A percentile compares a stretch with the other conserved stretches of the same genome.
Conservation (phyloP, 163 green algal genomes). For the Scenedesmus sp. region DNA sequence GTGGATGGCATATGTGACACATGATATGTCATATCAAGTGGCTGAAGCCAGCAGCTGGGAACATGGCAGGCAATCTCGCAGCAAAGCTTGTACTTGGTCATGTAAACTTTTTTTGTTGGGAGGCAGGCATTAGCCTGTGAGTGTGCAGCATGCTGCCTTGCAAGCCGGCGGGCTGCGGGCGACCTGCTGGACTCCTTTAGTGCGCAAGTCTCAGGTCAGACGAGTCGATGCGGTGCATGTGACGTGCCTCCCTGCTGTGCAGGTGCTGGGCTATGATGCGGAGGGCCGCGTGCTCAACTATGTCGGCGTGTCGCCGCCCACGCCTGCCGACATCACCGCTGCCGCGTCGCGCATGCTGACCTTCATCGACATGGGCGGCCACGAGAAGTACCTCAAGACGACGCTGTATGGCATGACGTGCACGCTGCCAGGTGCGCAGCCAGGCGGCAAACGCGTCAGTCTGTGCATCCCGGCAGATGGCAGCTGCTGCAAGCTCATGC, state of each 20-base stretch:
- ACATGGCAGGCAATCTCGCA: no score
- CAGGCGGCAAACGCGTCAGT: no score
- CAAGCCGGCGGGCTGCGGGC: no score
- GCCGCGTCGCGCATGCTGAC: conserved; percentile 70
- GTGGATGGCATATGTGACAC: no score
- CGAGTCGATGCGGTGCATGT: no score
- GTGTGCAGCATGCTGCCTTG: background rate
- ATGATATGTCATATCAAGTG: no score
- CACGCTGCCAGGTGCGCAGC: conserved; percentile 72
- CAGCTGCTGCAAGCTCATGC: no score
- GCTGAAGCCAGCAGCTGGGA: no score
- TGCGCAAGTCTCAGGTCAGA: no score
- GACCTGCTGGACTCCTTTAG: no score
- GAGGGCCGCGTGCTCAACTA: conserved; percentile 88
- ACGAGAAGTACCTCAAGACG: conserved; percentile 89
- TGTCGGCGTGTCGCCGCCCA: conserved; percentile 65
- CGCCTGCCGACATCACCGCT: conserved; percentile 64
- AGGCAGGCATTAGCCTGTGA: no score
- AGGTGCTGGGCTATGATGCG: conserved; percentile 71
- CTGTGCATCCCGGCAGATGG: background rate
- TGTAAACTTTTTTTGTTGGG: no score
- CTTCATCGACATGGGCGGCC: conserved; percentile 91
- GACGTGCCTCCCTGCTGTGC: background rate
- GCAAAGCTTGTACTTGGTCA: background rate
- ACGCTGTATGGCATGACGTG: conserved; percentile 87